phyloP scores from a whole-genome alignment of 2,329 filamentous ascomycete species.

The Alternaria alternata region DNA sequence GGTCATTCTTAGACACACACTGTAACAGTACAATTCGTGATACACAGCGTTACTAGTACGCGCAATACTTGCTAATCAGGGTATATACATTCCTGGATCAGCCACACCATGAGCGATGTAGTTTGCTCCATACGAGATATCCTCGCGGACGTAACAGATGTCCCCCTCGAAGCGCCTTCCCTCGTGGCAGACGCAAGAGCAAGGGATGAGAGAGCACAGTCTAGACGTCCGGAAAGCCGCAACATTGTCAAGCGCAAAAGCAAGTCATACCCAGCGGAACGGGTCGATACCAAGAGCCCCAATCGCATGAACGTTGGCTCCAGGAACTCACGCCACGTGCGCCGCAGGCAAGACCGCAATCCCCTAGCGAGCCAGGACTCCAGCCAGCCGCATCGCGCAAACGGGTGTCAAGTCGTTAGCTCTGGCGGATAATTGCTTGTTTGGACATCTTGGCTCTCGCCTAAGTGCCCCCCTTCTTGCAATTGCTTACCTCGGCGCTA shows the following conservation, averaged over 20 bases:
- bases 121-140: not conserved
- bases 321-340: not conserved
- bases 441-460: not conserved
- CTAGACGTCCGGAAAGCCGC: not conserved
- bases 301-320: not conserved
- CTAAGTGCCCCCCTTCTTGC: not conserved
- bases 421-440: not conserved
- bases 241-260: not conserved
- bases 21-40: no score
- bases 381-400: not conserved
- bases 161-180: not conserved
- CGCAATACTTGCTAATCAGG: no score
- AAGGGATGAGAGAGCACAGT: not conserved
- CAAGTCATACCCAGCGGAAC: not conserved
- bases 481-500: not conserved
- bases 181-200: not conserved
- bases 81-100: no score
- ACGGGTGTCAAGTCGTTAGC: not conserved
- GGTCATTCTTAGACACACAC: not conserved
- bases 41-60: no score
- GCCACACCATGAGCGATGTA: not conserved
- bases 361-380: not conserved
- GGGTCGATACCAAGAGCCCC: not conserved
- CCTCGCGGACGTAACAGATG: not conserved
- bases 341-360: not conserved